A percentile compares a stretch with the other conserved stretches of the same genome.
phyloP scores from a whole-genome alignment of 257 asterid species.

The Orobanche coerulescens region DNA sequence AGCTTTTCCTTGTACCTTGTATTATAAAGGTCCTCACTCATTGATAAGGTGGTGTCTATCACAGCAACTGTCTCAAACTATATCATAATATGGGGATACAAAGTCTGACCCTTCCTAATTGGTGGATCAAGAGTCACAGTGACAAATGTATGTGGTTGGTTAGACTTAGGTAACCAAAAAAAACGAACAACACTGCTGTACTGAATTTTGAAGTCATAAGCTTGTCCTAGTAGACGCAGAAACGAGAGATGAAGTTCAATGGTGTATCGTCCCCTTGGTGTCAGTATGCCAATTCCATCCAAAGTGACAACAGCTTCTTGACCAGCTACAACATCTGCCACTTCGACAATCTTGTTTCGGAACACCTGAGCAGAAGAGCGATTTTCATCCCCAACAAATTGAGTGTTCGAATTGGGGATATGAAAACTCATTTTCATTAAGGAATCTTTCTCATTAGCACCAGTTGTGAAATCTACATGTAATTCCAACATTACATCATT shows the following conservation, averaged over 20 bases:
- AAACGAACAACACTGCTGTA: slow-evolving; percentile 83
- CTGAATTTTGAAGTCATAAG: slow-evolving; percentile 85
- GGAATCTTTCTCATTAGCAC: too few relatives aligned
- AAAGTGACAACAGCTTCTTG: slow-evolving; percentile 69
- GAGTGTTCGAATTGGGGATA: too few relatives aligned
- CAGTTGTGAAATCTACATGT: too few relatives aligned
- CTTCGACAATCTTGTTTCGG: slow-evolving; percentile 52
- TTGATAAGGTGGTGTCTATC: too few relatives aligned
- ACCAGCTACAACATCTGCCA: slow-evolving; percentile 70
- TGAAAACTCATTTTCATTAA: too few relatives aligned
- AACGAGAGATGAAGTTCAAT: too few relatives aligned
- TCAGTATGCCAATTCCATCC: too few relatives aligned
- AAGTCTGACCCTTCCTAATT: slow-evolving; percentile 88
- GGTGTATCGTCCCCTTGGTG: too few relatives aligned
- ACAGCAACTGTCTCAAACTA: slow-evolving; percentile 65
- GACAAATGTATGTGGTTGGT: slow-evolving; percentile 85
- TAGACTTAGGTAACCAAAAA: too few relatives aligned
- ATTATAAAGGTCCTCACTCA: slow-evolving; percentile 61
- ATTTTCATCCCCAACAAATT: slow-evolving; percentile 64
- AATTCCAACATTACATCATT: too few relatives aligned
- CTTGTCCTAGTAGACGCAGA: slow-evolving; percentile 89
- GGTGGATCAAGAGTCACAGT: slow-evolving; percentile 92
- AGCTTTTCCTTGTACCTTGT: slow-evolving; percentile 72
- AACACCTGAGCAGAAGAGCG: slow-evolving; percentile 64
- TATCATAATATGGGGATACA: slow-evolving; percentile 86